Base-by-base conservation (phyloP, 805 yeast species). In the Saccharomycopsis malanga region DNA sequence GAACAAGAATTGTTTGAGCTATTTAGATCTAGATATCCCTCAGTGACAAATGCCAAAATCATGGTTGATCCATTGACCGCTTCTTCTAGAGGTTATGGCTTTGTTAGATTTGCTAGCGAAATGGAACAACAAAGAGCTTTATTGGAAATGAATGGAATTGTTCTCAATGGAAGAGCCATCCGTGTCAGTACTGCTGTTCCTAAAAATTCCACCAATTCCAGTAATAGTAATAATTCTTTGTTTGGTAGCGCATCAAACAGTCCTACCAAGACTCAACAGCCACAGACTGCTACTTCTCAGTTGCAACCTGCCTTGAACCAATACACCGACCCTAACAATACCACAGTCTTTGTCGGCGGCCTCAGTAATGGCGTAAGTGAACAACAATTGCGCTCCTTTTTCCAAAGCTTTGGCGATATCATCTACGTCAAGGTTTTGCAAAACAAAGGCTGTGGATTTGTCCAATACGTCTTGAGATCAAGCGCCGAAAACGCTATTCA, bases 401-500 rank as follows among this genome's bases (percentile, higher is more conserved):
- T 84, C 58, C 68, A 76, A 35, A 72, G 79, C 32, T 87, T 79
- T 66, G 95, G 95, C 25, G 74, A 73, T 42, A 82, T 86, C 52
- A 81, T 80, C 21, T 86, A 83, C 57, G 85, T 83, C 41, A 83
- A 83, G 60, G 81, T 84, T 44, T 94, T 94, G 4, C 75, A 79
- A 4, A 91, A 67, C 27, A 69, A 67, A 54, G 85, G 84, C 52
- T 87, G 95, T 65, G 96, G 95, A 0, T 87, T 89, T 66, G 87
- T 88, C 45, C 94, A 86, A 63, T 88, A 76, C 61, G 76, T 79
- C 35, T 77, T 81, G 45, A 71, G 95, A 48, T 77, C 79, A 38
- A 79, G 86, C 55, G 96, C 96, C 1, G 96, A 89, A 64, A 73
- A 73, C 46, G 95, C 96, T 9, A 84, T 88, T 53, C 71, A 77